These are phyloP conservation scores for Xylariaceae sp. DNA, from an alignment of 2,329 filamentous ascomycete species.

Conservation along the genomic window DNA sequence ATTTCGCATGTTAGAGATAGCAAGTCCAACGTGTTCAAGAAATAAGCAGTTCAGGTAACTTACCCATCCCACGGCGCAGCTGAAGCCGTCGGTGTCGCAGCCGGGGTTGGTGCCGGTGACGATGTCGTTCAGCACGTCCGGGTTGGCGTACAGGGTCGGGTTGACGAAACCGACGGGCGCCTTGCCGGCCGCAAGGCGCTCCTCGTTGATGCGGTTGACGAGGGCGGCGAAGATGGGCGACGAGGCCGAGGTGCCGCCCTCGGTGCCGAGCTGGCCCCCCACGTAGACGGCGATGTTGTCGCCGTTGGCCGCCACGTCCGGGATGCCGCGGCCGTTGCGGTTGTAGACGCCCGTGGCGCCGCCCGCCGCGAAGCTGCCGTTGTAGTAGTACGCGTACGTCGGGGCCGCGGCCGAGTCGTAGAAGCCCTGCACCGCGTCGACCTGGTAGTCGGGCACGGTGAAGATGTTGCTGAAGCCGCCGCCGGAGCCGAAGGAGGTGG, in stretches of 20 bases:
- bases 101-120: constrained; percentile 29
- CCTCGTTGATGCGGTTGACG: constrained; percentile 45
- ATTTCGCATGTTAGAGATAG: not conserved
- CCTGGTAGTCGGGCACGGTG: constrained; percentile 7
- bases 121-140: constrained; percentile 31
- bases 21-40: not conserved
- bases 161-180: constrained; percentile 44
- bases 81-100: constrained; percentile 33
- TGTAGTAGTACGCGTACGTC: constrained; percentile 25
- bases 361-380: constrained; percentile 23
- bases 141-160: constrained; percentile 39
- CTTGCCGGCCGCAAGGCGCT: constrained; percentile 36
- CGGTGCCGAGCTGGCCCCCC: constrained; percentile 25
- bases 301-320: constrained; percentile 39
- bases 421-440: constrained; percentile 2
- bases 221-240: constrained; percentile 39
- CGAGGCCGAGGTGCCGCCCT: constrained; percentile 44
- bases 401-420: constrained; percentile 14
- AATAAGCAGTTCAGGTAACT: not conserved
- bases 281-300: constrained; percentile 27
- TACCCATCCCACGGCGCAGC: constrained; percentile 31
- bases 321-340: constrained; percentile 37
- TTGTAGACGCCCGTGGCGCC: constrained; percentile 32
- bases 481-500: constrained; percentile 5
- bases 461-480: constrained; percentile 11